Evolutionary conservation across 1,284 basidiomycete genomes (phyloP).

Genomic region (Cronartium quercuum): DNA sequence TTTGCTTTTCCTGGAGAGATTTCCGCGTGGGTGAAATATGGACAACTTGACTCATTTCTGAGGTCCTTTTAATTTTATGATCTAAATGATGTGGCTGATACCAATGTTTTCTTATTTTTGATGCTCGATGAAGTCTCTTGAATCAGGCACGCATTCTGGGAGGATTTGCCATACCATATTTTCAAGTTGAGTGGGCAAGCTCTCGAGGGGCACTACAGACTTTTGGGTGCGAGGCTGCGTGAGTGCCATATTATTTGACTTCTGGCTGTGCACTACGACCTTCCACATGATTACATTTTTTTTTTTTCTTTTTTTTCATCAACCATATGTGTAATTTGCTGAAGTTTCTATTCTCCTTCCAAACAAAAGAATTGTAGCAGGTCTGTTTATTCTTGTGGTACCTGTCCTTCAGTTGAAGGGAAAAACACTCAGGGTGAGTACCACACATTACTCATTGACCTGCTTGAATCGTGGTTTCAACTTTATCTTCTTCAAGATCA

Average conservation of each 20-base stretch:
- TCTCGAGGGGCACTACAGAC: conserved; percentile 4
- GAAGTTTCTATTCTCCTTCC: conserved; percentile 41
- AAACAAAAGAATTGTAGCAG: conserved; percentile 59
- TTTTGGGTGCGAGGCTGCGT: conserved; percentile 37
- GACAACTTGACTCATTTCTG: background rate
- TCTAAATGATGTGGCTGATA: background rate
- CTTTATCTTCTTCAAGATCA: too few species aligned
- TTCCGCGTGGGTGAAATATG: conserved; percentile 12
- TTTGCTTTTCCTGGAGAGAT: conserved; percentile 33
- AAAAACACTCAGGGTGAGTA: conserved; percentile 48
- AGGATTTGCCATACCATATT: conserved; percentile 61
- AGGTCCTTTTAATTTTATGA: background rate
- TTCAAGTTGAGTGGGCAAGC: conserved; percentile 55
- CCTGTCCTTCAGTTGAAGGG: conserved; percentile 57
- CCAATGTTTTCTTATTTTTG: too few species aligned
- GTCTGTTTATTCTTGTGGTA: conserved; percentile 56
- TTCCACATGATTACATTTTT: background rate
- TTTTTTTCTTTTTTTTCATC: conserved; percentile 44
- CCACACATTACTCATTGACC: background rate
- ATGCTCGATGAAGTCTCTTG: conserved; percentile 59
- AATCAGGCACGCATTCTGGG: conserved; percentile 59
- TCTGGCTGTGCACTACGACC: background rate
- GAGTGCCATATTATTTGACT: background rate
- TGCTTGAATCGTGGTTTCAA: too few species aligned
- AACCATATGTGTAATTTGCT: conserved; percentile 52